phyloP scores from a whole-genome alignment of 176 grass and related monocot genomes.

The Stipa capillata region DNA sequence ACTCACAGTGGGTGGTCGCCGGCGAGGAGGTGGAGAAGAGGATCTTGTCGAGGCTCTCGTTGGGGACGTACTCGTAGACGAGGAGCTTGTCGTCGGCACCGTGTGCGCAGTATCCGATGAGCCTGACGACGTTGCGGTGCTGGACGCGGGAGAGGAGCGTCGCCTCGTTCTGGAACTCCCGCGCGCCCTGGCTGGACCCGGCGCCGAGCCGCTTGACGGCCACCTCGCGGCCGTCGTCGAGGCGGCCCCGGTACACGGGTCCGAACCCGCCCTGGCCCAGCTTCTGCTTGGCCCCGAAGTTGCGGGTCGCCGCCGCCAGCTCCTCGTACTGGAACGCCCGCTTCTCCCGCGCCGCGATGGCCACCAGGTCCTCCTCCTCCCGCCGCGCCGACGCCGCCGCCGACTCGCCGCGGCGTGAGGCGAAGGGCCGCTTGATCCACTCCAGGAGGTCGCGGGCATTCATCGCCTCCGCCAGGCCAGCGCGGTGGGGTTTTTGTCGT shows the following conservation, averaged over 20 bases:
- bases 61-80: slow-evolving; percentile 88
- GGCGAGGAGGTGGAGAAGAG: slow-evolving; percentile 70
- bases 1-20: slow-evolving; percentile 21
- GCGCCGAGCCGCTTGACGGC: slow-evolving; percentile 74
- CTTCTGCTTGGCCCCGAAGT: slow-evolving; percentile 51
- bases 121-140: slow-evolving; percentile 91
- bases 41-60: slow-evolving; percentile 98
- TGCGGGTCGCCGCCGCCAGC: slow-evolving; percentile 45
- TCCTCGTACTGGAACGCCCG: slow-evolving; percentile 56
- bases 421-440: slow-evolving; percentile 35
- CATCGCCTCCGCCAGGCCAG: background rate
- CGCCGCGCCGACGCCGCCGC: background rate
- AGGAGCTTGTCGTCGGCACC: slow-evolving; percentile 73
- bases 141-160: slow-evolving; percentile 75
- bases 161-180: slow-evolving; percentile 90
- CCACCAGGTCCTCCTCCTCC: slow-evolving; percentile 51
- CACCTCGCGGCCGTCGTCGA: slow-evolving; percentile 72
- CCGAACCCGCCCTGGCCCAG: slow-evolving; percentile 91
- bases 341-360: slow-evolving; percentile 76
- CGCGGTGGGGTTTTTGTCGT: background rate
- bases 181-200: slow-evolving; percentile 52
- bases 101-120: slow-evolving; percentile 67
- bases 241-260: slow-evolving; percentile 59
- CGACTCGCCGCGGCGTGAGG: background rate
- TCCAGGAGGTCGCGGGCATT: slow-evolving; percentile 40